These are phyloP conservation scores for Pythium myriotylum DNA, from an alignment of 352 stramenopile genomes.

Conservation along the genomic window DNA sequence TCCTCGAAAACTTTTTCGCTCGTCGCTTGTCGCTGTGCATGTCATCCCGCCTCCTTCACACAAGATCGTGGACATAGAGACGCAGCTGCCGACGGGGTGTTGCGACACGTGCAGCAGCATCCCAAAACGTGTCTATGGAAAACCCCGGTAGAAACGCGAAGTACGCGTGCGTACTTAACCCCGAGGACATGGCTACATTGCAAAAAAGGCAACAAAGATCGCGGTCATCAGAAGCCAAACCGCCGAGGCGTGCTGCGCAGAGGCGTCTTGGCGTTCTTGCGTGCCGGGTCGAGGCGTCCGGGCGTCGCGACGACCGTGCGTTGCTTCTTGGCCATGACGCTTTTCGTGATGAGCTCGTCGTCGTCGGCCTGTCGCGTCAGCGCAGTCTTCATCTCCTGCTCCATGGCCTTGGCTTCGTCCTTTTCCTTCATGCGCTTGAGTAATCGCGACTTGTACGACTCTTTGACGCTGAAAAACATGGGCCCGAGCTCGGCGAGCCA, in stretches of 20 bases:
- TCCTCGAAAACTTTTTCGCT: no score
- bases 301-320: conserved; percentile 65
- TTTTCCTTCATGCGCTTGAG: conserved; percentile 89
- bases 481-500: conserved; percentile 99
- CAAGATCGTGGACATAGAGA: conserved; percentile 10
- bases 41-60: conserved; percentile 5
- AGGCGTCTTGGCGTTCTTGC: conserved; percentile 42
- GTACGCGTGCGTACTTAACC: conserved; percentile 16
- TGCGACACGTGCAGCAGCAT: conserved; percentile 4
- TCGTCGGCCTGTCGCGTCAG: conserved; percentile 48
- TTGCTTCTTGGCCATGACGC: conserved; percentile 50
- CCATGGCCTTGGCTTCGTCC: conserved; percentile 74
- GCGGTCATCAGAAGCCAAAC: conserved; percentile 69
- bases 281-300: conserved; percentile 37
- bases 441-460: conserved; percentile 94
- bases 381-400: conserved; percentile 76
- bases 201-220: no score
- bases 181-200: conserved; percentile 20
- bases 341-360: conserved; percentile 7
- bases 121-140: conserved; percentile 12
- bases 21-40: conserved; percentile 9
- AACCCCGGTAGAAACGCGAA: no score
- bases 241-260: conserved; percentile 55
- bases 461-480: conserved; percentile 99
- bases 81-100: conserved; percentile 20